A percentile compares a stretch with the other conserved stretches of the same genome.
These are phyloP conservation scores for Nothophytophthora sp. DNA, from an alignment of 352 stramenopile genomes.

Conservation along the genomic window DNA sequence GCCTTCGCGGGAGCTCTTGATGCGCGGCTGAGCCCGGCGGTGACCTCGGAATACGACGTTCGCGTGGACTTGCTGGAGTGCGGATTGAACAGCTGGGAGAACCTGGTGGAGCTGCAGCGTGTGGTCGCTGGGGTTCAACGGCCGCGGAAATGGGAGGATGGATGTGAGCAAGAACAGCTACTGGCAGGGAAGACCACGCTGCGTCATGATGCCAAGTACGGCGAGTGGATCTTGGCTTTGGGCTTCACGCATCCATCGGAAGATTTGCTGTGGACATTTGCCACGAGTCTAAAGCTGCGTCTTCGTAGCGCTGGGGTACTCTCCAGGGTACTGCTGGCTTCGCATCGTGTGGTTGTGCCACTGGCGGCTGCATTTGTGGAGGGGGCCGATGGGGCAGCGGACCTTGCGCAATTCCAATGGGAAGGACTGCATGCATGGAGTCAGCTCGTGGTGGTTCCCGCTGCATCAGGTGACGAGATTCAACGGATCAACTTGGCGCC, in stretches of 20 bases:
- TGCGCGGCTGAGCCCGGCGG: not conserved
- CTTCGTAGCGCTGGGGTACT: conserved; percentile 45
- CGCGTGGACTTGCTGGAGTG: conserved; percentile 47
- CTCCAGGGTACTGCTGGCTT: conserved; percentile 24
- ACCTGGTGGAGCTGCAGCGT: conserved; percentile 50
- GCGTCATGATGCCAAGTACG: conserved; percentile 13
- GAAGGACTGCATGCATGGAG: conserved; percentile 22
- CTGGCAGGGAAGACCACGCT: conserved; percentile 24
- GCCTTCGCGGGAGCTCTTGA: conserved; percentile 5
- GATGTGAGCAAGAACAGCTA: conserved; percentile 1
- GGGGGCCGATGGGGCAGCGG: not conserved
- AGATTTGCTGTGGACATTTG: conserved; percentile 48
- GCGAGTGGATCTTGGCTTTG: conserved; percentile 39
- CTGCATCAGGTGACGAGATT: conserved; percentile 15
- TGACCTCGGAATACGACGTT: conserved; percentile 4
- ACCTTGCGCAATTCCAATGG: conserved; percentile 23
- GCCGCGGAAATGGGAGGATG: conserved; percentile 5
- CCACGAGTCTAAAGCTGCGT: conserved; percentile 40
- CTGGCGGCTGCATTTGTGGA: conserved; percentile 18
- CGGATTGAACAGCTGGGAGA: conserved; percentile 45
- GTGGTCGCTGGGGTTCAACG: conserved; percentile 32
- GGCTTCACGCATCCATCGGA: conserved; percentile 26
- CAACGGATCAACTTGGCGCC: conserved; percentile 29
- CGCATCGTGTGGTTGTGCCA: conserved; percentile 13
- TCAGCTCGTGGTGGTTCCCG: conserved; percentile 20